Evolutionary conservation across 805 yeast genomes (phyloP), one percentile per base, ranked within the genome.

Genomic region (Pichia pseudocactophila): DNA sequence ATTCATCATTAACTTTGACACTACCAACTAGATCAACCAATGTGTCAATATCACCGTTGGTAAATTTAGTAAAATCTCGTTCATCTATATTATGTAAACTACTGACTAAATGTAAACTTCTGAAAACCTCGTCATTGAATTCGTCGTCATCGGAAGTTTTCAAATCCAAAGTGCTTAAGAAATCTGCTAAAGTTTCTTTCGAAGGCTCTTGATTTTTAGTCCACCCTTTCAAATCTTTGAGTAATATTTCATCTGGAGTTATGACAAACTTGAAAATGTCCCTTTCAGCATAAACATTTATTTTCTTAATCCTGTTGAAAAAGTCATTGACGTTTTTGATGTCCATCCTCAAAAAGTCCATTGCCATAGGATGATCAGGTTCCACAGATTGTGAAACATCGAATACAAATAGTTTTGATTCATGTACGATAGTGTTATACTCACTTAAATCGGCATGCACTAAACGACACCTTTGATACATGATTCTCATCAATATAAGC

Each of bases 371-470:
- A 63, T 92, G 99, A 53, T 88, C 96, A 9, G 96, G 97, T 61
- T 92, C 97, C 19, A 92, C 97, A 31, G 94, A 80, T 61, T 92
- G 99, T 1, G 97, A 89, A 10, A 92, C 99, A 65, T 92, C 99
- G 52, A 92, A 85, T 44, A 92, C 84, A 63, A 83, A 88, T 25
- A 92, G 66, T 56, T 77, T 74, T 28, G 74, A 80, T 7, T 84
- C 60, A 56, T 90, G 97, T 18, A 92, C 84, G 41, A 92, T 82
- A 2, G 88, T 75, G 59, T 92, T 92, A 66, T 92, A 92, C 62
- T 92, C 99, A 47, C 95, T 82, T 57, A 92, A 69, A 70, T 92
- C 99, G 0, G 98, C 98, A 68, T 92, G 99, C 9, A 92, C 94
- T 30, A 92, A 70, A 18, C 88, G 77, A 63, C 98, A 92, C 35